Evolutionary conservation across 2,329 filamentous ascomycete genomes (phyloP), one percentile per base, ranked within the genome.

Genomic region (Talaromyces piceae): DNA sequence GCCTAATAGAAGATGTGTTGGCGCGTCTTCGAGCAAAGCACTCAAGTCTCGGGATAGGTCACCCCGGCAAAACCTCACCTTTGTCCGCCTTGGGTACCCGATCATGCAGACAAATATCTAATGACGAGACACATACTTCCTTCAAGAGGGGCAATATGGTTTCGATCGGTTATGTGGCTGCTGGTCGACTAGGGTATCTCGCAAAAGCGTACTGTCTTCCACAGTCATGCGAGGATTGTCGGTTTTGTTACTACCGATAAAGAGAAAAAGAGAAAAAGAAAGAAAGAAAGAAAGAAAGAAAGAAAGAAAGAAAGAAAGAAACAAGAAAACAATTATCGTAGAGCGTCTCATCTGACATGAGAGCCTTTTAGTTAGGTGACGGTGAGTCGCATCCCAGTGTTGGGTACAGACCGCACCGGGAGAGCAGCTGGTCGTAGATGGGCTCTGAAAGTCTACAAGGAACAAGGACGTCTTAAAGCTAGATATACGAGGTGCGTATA

Each of bases 401-500:
- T 41, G 28, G 43, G 31, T 16, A 16, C 33, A 12, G 22, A 41
- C 28, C n/a, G 27, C 45, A 39, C 45, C 26, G 41, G 41, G 47
- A 33, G 39, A 45, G 30, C 37, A 49, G 9, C 45, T 23, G 41
- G 30, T 27, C 22, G 51, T 53, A 53, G 31, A 53, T 23, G 45
- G 33, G 46, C 28, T 41, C 41, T 53, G 41, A 25, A 11, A 23
- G 46, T 22, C 12, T 16, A 33, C 41, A 49, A 41, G 28, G 30
- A 27, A 25, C 25, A 37, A 16, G 49, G n/a, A n/a, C 51, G 54
- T 47, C 16, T 41, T 45, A 50, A n/a, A 31, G 22, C 39, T 25
- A 41, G 41, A 55, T 50, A 41, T 39, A 50, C 49, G 47, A 56
- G 54, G 53, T 54, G 54, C 45, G 48, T 54, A 54, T 56, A 47